A percentile compares a stretch with the other conserved stretches of the same genome.
These are phyloP conservation scores for Imleria badia DNA, from an alignment of 768 basidiomycete species.

Conservation along the genomic window DNA sequence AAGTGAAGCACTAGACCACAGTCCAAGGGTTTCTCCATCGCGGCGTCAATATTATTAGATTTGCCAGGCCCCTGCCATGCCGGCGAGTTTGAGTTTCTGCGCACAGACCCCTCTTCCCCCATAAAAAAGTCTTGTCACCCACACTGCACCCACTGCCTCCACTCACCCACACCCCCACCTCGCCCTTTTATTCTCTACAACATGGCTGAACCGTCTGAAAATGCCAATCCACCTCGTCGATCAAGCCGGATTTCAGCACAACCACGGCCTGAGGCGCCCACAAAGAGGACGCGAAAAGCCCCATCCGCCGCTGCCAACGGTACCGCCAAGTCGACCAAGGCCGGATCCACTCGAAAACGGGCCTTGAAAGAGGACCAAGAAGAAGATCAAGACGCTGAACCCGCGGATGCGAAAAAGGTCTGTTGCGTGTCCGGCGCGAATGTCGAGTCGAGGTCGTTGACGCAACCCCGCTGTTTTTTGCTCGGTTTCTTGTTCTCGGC, in stretches of 20 bases:
- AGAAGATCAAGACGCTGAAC: constrained; percentile 15
- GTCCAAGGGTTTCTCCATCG: background rate
- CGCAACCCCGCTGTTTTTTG: background rate
- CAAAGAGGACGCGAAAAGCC: constrained; percentile 16
- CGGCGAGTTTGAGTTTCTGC: constrained; percentile 18
- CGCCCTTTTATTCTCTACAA: background rate
- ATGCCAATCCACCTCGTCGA: constrained; percentile 43
- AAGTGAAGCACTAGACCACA: background rate
- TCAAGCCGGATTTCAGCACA: constrained; percentile 57
- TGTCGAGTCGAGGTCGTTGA: background rate
- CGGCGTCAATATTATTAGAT: constrained; percentile 20
- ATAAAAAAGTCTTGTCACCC: constrained; percentile 12
- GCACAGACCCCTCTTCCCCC: constrained; percentile 21
- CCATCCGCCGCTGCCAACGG: constrained; percentile 17
- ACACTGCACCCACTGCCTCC: background rate
- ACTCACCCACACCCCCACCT: background rate
- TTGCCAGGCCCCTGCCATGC: constrained; percentile 19
- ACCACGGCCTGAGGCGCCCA: constrained; percentile 36
- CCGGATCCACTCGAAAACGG: constrained; percentile 38
- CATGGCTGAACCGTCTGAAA: constrained; percentile 17
- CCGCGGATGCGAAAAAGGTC: constrained; percentile 27
- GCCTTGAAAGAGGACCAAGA: constrained; percentile 22
- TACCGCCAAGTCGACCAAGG: constrained; percentile 29
- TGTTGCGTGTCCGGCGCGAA: constrained; percentile 4
- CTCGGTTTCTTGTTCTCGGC: background rate